Conservation (phyloP, 1,139 yeast species). For the Suhomyces terraborum region DNA sequence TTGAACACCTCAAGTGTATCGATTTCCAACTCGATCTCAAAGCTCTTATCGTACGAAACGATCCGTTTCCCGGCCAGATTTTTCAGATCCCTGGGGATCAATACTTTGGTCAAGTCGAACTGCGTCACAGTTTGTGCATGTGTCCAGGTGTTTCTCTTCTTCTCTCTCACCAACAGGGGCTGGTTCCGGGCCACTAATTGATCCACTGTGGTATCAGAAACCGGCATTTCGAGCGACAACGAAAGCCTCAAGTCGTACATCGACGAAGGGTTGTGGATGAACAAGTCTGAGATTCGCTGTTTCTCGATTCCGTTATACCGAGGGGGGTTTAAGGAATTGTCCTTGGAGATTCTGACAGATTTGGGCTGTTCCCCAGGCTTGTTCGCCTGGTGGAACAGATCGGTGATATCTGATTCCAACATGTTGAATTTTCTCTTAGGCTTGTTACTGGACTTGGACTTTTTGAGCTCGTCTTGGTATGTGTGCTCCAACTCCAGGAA, state of each 20-base stretch:
- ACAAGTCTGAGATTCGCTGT: constrained; percentile 67
- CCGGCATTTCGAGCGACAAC: constrained; percentile 74
- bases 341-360: constrained; percentile 64
- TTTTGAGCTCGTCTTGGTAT: constrained; percentile 44
- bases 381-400: constrained; percentile 39
- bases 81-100: constrained; percentile 48
- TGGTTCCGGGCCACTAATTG: constrained; percentile 38
- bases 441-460: constrained; percentile 22
- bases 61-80: constrained; percentile 43
- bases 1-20: constrained; percentile 63
- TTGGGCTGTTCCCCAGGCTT: constrained; percentile 57
- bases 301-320: constrained; percentile 73
- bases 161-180: constrained; percentile 58
- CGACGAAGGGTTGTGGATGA: constrained; percentile 74
- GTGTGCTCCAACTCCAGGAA: constrained; percentile 55
- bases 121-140: constrained; percentile 71
- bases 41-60: constrained; percentile 42
- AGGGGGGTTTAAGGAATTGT: constrained; percentile 58
- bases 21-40: constrained; percentile 74
- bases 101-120: constrained; percentile 69
- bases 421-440: constrained; percentile 44
- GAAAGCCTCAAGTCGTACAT: constrained; percentile 77
- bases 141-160: constrained; percentile 62
- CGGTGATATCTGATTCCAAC: constrained; percentile 46
- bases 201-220: constrained; percentile 54